phyloP scores from a whole-genome alignment of 768 basidiomycete species.

The Kwoniella bestiolae region DNA sequence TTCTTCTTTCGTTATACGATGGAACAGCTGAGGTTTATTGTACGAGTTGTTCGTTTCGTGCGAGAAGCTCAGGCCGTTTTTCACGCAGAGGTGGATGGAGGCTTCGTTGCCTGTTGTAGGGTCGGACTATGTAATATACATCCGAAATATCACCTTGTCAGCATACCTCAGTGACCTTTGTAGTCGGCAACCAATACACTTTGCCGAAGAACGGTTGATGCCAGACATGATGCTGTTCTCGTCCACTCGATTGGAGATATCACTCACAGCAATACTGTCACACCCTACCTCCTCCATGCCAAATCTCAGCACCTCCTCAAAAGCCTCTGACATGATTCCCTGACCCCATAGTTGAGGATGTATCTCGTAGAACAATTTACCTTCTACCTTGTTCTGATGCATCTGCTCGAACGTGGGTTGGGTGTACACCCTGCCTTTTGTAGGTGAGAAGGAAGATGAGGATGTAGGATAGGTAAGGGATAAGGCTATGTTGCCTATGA shows the following conservation, averaged over 20 bases:
- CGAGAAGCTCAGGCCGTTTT: slow-evolving; percentile 36
- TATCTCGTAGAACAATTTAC: slow-evolving; percentile 51
- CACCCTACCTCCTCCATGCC: slow-evolving; percentile 52
- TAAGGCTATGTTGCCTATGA: slow-evolving; percentile 44
- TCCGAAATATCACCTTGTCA: too few species aligned
- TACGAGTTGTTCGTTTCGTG: slow-evolving; percentile 28
- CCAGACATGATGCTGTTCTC: too few species aligned
- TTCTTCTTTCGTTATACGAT: slow-evolving; percentile 41
- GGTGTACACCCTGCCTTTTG: slow-evolving; percentile 23
- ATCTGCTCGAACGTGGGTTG: slow-evolving; percentile 38
- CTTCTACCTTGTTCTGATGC: slow-evolving; percentile 22
- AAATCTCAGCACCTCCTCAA: slow-evolving; percentile 49
- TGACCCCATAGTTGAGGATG: slow-evolving; percentile 55
- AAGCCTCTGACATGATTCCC: slow-evolving; percentile 51
- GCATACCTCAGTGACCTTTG: too few species aligned
- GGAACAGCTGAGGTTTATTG: slow-evolving; percentile 44
- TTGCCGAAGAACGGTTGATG: too few species aligned
- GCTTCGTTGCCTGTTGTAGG: slow-evolving; percentile 45
- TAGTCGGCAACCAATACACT: too few species aligned
- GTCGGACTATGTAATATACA: too few species aligned
- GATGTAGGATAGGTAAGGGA: slow-evolving; percentile 6
- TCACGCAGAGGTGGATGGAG: slow-evolving; percentile 40
- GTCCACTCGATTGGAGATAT: too few species aligned
- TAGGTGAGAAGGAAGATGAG: slow-evolving; percentile 20
- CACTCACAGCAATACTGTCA: slow-evolving; percentile 31